Base-by-base conservation (phyloP, 768 basidiomycete genomes). In the Fomitopsis serialis region DNA sequence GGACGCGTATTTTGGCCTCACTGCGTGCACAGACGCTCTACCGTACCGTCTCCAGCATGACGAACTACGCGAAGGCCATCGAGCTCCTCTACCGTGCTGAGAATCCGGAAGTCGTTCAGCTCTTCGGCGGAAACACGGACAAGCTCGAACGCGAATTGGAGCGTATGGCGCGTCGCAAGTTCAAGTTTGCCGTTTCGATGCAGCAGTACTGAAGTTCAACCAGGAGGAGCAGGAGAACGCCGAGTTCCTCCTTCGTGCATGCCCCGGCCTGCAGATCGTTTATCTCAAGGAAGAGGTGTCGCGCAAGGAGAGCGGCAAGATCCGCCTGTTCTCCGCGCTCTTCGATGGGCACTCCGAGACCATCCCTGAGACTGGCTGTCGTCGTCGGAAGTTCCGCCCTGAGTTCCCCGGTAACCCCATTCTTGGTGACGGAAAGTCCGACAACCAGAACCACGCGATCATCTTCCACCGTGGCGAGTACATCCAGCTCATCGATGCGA, bases 21-120 rank as follows among this genome's bases (percentile, higher is more conserved):
- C 82, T 99, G 9, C 92, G 97, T 50, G 97, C 97, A 17, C 97
- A 99, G 75, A 99, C 97, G 1, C 82, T 99, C 19, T 98, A 99
- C 68, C 85, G 97, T 59, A 99, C 97, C 13, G 96, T 99, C 17
- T 98, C 97, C 34, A 97, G 97, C 48, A 98, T 99, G 92, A 98
- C 98, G 97, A 99, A 99, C 74, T 98, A 99, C 70, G 85, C 91
- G 60, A 99, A 99, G 75, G 97, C 97, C 12, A 98, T 99, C 83
- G 98, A 99, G 69, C 75, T 99, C 34, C 80, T 99, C n/a, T 96
- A 98, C 70, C 92, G 96, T 53, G 97, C 98, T 40, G 97, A 99
- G 75, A 98, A 98, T 73, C 97, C 97, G 8, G 97, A 99, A 70
- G 91, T 99, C 45, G 97, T 99, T 17, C 96, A 98, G 72, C 79